Base-by-base conservation (phyloP, 140 eudicot species). In the Cichorium intybus region DNA sequence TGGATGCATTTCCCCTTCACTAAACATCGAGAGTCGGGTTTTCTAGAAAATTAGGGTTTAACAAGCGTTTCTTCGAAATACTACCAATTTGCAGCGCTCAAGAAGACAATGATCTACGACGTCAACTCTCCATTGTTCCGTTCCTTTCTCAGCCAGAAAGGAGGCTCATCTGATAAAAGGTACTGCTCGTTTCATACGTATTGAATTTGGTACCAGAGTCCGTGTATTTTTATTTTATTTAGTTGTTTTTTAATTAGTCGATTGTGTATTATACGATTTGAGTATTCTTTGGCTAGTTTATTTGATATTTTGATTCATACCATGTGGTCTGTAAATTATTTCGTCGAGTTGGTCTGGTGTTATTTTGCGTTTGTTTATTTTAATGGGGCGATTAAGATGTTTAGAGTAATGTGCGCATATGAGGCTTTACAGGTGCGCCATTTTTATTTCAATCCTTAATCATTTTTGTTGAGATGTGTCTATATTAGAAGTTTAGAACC, bases 141-240 rank as follows among this genome's bases (percentile, higher is more conserved):
- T 5, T 93, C 99, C 60, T 93, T 93, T 87, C 88, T 93, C 77
- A 84, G 97, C 94, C 99, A 88, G 87, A 93, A 93, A 73, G 99
- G 99, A 6, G 95, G 97, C 27, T 69, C 94, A n/a, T 70, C 95
- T 60, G 99, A 93, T 53, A 93, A 80, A 84, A 84, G 97, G 97
- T 89, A 80, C 26, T 2, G 2, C 56, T 71, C 18, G 5, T 66
- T 54, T 63, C 46, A 31, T 76, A 12, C 7, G 1, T 43, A 2
- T 14, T 43, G 4, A 1, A 15, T 77, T 26, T 28, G 11, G 49
- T 48, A 3, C 10, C 52, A 24, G 57, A 39, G 24, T 70, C 71
- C 29, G 41, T 34, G 26, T 35, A 1, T 11, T 28, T 35, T 4
- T n/a, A 6, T n/a, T n/a, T n/a, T n/a, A n/a, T n/a, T n/a, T n/a